Base-by-base conservation (phyloP, 805 yeast genomes). In the Wickerhamiella brachini region DNA sequence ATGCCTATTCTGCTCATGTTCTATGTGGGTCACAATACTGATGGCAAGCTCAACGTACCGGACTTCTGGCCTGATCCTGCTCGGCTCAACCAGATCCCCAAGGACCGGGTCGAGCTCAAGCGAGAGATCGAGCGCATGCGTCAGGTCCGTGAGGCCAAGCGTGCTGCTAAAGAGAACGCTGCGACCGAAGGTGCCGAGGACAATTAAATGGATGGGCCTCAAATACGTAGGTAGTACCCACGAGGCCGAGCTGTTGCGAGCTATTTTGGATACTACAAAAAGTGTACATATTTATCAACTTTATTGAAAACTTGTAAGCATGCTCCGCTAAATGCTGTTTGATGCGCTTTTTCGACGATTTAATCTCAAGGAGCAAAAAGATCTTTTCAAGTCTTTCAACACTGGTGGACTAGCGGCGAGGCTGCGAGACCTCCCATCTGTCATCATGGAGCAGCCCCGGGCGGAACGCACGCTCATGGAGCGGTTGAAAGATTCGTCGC, bases 61-160 rank as follows among this genome's bases (percentile, higher is more conserved):
- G 95, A 95, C 20, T 89, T 86, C 68, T 88, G 95, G 95, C 97
- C 97, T 2, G 97, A 88, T 65, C 96, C 96, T 43, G 83, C 84
- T 43, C 83, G 96, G 2, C 73, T 87, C 58, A 88, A 89, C 64
- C 83, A 85, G 68, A 81, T 89, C 37, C 97, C 97, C 2, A 89
- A 88, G 62, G 96, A 89, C 62, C 88, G 88, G 2, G 85, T 83
- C 60, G 96, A 89, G 63, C 86, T 89, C 53, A 83, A 85, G 64
- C 90, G 93, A 1, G 97, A 89, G 63, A 71, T 89, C 39, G 95
- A 95, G 15, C 78, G 95, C 64, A 82, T 89, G 75, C 79, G 81
- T 64, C 77, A 79, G 57, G 95, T 81, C 20, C 41, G 41, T 20
- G 41, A 37, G 41, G 41, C 17, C 17, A 37, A 37, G 20, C 41